These are phyloP conservation scores for Puccinellia tenuiflora DNA, from an alignment of 176 grass and related monocot genomes.

Conservation along the genomic window DNA sequence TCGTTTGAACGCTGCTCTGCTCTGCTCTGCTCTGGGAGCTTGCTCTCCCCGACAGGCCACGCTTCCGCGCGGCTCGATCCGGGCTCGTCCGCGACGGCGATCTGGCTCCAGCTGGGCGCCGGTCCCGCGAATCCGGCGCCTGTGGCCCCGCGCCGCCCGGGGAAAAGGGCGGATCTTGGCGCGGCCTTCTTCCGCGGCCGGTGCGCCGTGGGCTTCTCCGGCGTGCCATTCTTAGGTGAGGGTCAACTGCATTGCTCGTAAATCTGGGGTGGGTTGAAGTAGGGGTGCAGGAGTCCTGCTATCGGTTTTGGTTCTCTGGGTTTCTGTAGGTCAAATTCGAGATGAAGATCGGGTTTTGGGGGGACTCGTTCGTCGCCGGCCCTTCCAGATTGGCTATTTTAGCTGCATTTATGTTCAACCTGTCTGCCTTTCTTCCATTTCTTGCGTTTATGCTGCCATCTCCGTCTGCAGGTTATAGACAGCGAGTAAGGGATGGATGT, in stretches of 20 bases:
- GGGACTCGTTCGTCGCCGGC: not conserved
- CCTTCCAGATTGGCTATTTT: conserved; percentile 8
- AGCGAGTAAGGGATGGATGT: conserved; percentile 51
- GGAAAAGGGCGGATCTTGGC: conserved; percentile 39
- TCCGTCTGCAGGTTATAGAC: conserved; percentile 19
- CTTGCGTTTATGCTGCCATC: conserved; percentile 31
- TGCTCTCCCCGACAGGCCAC: not conserved
- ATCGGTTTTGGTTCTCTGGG: not conserved
- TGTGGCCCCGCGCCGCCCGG: conserved; percentile 9
- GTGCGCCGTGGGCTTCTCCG: conserved; percentile 15
- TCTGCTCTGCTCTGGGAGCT: conserved; percentile 1
- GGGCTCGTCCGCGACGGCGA: not conserved
- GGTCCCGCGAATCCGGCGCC: conserved; percentile 20
- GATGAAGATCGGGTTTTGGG: not conserved
- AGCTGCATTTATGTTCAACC: conserved; percentile 6
- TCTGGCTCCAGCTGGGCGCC: conserved; percentile 12
- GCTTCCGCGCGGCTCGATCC: conserved; percentile 47
- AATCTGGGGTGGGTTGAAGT: not conserved
- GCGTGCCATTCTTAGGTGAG: not conserved
- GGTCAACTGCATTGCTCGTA: conserved; percentile 23
- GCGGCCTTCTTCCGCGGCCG: conserved; percentile 3
- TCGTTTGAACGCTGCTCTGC: conserved; percentile 16
- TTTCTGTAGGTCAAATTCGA: not conserved
- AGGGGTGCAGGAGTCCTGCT: not conserved
- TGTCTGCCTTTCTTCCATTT: not conserved